Conservation (phyloP, 768 basidiomycete species). For the Strobilomyces confusus region DNA sequence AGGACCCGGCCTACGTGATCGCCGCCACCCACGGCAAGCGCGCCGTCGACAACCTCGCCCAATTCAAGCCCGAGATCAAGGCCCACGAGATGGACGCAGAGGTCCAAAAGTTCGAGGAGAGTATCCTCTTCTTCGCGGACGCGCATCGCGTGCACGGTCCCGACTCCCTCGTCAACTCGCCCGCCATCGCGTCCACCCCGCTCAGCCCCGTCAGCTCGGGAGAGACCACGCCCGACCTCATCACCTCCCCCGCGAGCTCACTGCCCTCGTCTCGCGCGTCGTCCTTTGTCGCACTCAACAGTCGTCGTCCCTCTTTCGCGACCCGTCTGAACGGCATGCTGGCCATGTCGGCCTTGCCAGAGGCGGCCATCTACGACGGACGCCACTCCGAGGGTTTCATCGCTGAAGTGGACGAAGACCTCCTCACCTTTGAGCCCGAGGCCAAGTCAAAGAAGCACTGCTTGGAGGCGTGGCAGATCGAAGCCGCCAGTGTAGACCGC, state of each 20-base stretch:
- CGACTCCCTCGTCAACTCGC: conserved; percentile 30
- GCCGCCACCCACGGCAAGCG: conserved; percentile 77
- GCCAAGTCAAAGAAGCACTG: conserved; percentile 29
- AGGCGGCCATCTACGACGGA: conserved; percentile 22
- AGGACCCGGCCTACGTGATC: conserved; percentile 64
- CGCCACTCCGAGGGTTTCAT: conserved; percentile 27
- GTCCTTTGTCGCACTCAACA: conserved; percentile 33
- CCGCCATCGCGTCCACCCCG: conserved; percentile 4
- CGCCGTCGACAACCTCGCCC: conserved; percentile 67
- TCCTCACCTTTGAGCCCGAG: conserved; percentile 25
- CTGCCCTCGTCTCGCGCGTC: conserved; percentile 42
- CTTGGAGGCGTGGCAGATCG: conserved; percentile 50
- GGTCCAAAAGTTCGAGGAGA: conserved; percentile 59
- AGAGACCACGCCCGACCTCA: conserved; percentile 39
- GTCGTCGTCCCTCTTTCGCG: conserved; percentile 47
- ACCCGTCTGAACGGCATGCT: conserved; percentile 39
- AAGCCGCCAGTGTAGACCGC: conserved; percentile 54
- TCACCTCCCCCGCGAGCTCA: conserved; percentile 35
- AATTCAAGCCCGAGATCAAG: conserved; percentile 55
- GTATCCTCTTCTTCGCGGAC: conserved; percentile 64
- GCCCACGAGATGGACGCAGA: conserved; percentile 53
- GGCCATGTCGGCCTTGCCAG: conserved; percentile 33
- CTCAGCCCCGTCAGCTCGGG: conserved; percentile 29
- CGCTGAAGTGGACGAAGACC: conserved; percentile 35
- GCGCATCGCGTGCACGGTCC: conserved; percentile 46